Conservation (phyloP, 2,329 filamentous ascomycete species). For the Leptographium flavum region DNA sequence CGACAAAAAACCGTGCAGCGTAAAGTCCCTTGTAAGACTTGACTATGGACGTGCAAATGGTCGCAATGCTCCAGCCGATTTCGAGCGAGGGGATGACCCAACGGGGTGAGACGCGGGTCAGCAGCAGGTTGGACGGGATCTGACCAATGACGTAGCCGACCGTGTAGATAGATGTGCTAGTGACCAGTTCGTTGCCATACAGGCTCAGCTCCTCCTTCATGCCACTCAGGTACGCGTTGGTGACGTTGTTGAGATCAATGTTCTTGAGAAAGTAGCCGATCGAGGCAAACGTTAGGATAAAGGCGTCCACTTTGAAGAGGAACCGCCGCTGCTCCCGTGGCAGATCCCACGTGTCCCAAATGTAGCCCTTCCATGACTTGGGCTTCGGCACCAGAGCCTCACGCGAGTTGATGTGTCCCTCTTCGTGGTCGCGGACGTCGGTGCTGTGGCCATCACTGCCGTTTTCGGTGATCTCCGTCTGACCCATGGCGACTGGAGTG, state of each 20-base stretch:
- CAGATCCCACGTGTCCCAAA: conserved; percentile 23
- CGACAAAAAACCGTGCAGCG: conserved; percentile 37
- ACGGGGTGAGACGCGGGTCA: conserved; percentile 15
- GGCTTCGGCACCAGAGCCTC: background rate
- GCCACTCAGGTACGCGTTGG: conserved; percentile 32
- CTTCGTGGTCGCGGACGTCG: background rate
- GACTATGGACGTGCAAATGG: conserved; percentile 10
- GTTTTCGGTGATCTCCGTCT: background rate
- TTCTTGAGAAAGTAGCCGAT: conserved; percentile 21
- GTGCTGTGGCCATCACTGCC: background rate
- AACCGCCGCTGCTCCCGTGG: conserved; percentile 18
- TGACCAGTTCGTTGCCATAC: conserved; percentile 24
- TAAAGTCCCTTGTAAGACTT: conserved; percentile 21
- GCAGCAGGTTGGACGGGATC: conserved; percentile 13
- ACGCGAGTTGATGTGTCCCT: background rate
- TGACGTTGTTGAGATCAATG: conserved; percentile 24
- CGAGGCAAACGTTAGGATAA: conserved; percentile 20
- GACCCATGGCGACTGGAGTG: too few relatives aligned
- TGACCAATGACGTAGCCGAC: conserved; percentile 15
- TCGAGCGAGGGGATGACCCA: conserved; percentile 18
- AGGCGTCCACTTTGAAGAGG: conserved; percentile 21
- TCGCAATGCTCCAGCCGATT: conserved; percentile 17
- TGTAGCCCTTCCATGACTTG: conserved; percentile 21
- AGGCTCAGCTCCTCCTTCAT: conserved; percentile 32
- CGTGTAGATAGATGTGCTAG: conserved; percentile 19